Base-by-base conservation (phyloP, 2,329 filamentous ascomycete genomes). In the Aspergillus fischeri region DNA sequence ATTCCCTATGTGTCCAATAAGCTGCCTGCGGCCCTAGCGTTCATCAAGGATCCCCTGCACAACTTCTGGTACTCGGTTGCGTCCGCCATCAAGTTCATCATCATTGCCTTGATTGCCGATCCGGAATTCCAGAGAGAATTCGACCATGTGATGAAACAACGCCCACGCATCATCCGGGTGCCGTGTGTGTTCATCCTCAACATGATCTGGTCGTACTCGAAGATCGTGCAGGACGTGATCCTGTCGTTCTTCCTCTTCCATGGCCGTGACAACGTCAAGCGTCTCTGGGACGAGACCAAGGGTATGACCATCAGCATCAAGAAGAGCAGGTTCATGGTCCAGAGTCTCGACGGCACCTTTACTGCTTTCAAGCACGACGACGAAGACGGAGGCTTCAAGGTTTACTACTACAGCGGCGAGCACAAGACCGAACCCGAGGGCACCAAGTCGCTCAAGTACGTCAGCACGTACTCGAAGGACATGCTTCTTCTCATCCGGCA, bases 111-210 rank as follows among this genome's bases (percentile, higher is more conserved):
- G 21, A 75, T 82, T 60, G 80, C 80, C 2, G 80, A 83, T 61
- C 75, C 78, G 0, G 80, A 83, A 60, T 81, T 78, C 58, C 77
- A 82, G 60, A 70, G 79, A 58, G 80, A 83, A 54, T 70, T 82
- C 49, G 73, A 78, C 56, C 77, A 78, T 63, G 74, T 77, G 51
- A 71, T 80, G 52, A 65, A 67, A 48, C 53, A 62, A 21, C 72
- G 74, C 25, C 72, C 73, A 11, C 60, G 59, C 3, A 49, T 75
- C 24, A 50, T 80, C 10, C 71, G 72, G 4, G 69, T 70, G 21
- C 75, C 75, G 9, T 63, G 67, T 3, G 73, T 71, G 0, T 75
- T 77, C 51, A n/a, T 75, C 7, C 64, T 80, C n/a, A 80, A 75
- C 49, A 67, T 73, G 51, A 53, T 81, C 8, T 83, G 80, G 80